Evolutionary conservation across 225 moss, liverwort and hornwort species (phyloP), one percentile per base, ranked within the genome.

Genomic region (Marchantia paleacea): DNA sequence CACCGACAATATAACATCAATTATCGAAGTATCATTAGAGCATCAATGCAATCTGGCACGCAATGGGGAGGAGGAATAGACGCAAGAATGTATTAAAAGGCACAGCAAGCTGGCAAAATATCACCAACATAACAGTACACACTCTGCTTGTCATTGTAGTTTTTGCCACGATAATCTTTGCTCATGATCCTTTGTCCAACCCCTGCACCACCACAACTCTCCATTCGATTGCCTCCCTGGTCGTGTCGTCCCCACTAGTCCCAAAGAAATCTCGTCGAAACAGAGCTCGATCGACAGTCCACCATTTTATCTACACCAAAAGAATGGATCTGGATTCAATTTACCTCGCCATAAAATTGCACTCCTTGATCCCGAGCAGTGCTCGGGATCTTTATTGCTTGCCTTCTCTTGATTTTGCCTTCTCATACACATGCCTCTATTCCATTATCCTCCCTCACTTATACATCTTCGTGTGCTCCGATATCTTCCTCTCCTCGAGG

Each of bases 131-230:
- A 52, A 52, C 72, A 50, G 14, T 71, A 22, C n/a, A n/a, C n/a
- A n/a, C n/a, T n/a, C n/a, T n/a, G n/a, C n/a, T n/a, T n/a, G n/a
- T n/a, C n/a, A n/a, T n/a, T n/a, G 50, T 22, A n/a, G 49, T 53
- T 24, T n/a, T 11, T 12, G 50, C n/a, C 25, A 11, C 22, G 53
- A 54, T 52, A 73, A 53, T 73, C 51, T 53, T 73, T 73, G 53
- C 52, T 73, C 73, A 73, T 73, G 52, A 50, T 73, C 73, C 26
- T 73, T n/a, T n/a, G n/a, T n/a, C n/a, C n/a, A n/a, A n/a, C n/a
- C n/a, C n/a, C n/a, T n/a, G n/a, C n/a, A n/a, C 8, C 39, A 20
- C 12, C 53, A 25, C 73, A 10, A 53, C 24, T 73, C 16, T 22
- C n/a, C 20, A 20, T 22, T 48, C 19, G 71, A 50, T 71, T 48